Conservation (phyloP, 306 rosid genomes). For the Cotoneaster glaucophyllus region DNA sequence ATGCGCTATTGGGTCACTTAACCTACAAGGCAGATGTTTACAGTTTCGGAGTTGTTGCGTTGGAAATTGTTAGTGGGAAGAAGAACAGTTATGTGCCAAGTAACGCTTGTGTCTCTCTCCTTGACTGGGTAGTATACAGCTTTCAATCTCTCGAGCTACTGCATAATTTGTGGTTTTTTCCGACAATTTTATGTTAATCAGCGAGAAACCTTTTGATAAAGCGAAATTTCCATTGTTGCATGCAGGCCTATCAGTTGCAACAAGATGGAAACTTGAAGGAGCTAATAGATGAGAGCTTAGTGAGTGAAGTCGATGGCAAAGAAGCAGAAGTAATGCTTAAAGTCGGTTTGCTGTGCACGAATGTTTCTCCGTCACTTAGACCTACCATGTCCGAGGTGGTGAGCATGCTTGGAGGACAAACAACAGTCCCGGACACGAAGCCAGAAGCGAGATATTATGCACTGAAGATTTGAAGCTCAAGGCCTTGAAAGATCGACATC, state of each 20-base stretch:
- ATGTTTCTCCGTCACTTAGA: slow-evolving; percentile 43
- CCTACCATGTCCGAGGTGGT: slow-evolving; percentile 60
- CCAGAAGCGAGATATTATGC: slow-evolving; percentile 25
- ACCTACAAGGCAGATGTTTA: slow-evolving; percentile 54
- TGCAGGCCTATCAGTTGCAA: slow-evolving; percentile 46
- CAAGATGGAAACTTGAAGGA: slow-evolving; percentile 36
- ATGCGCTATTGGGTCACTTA: slow-evolving; percentile 50
- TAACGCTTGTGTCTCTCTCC: background rate
- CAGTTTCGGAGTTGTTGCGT: slow-evolving; percentile 45
- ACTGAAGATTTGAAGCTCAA: slow-evolving; percentile 52
- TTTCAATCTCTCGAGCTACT: background rate
- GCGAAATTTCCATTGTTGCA: background rate
- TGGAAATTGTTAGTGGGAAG: slow-evolving; percentile 46
- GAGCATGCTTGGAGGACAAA: slow-evolving; percentile 51
- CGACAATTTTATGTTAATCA: background rate
- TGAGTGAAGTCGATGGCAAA: slow-evolving; percentile 11
- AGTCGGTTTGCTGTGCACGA: slow-evolving; percentile 53
- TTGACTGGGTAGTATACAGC: slow-evolving; percentile 11
- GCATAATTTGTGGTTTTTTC: background rate
- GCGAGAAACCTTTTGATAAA: background rate
- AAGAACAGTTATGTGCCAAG: slow-evolving; percentile 34
- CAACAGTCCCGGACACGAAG: slow-evolving; percentile 30
- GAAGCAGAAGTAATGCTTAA: slow-evolving; percentile 41
- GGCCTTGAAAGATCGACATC: slow-evolving; percentile 51
- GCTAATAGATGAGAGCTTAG: slow-evolving; percentile 48